Evolutionary conservation across 805 yeast species (phyloP).

Genomic region (Geotrichum ghanense): DNA sequence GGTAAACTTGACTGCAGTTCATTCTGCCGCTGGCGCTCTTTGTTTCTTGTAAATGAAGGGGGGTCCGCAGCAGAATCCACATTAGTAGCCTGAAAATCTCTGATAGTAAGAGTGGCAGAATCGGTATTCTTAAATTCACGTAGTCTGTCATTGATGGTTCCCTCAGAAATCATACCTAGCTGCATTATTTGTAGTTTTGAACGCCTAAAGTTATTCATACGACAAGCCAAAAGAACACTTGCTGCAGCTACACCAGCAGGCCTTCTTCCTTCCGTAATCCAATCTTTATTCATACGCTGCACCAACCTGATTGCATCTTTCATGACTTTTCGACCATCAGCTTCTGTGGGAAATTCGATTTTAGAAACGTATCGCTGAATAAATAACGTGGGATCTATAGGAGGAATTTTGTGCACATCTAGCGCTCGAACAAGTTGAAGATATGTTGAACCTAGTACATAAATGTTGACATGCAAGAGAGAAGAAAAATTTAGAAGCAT

Average conservation of each 20-base stretch:
- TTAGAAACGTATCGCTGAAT: slow-evolving; percentile 90
- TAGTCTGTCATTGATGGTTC: slow-evolving; percentile 80
- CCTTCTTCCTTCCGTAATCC: slow-evolving; percentile 94
- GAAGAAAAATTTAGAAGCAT: slow-evolving; percentile 95
- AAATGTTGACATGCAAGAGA: slow-evolving; percentile 79
- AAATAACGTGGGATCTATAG: slow-evolving; percentile 89
- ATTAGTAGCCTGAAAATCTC: slow-evolving; percentile 48
- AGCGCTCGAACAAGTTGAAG: slow-evolving; percentile 82
- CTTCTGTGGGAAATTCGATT: slow-evolving; percentile 63
- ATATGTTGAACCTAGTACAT: slow-evolving; percentile 92
- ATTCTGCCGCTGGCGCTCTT: slow-evolving; percentile 27
- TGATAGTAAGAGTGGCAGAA: slow-evolving; percentile 62
- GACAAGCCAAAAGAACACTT: slow-evolving; percentile 79
- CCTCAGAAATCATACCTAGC: slow-evolving; percentile 90
- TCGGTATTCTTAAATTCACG: slow-evolving; percentile 75
- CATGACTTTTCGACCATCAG: slow-evolving; percentile 49
- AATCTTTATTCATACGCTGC: slow-evolving; percentile 83
- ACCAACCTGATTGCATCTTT: slow-evolving; percentile 82
- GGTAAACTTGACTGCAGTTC: slow-evolving; percentile 26
- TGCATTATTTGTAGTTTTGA: slow-evolving; percentile 91
- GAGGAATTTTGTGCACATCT: slow-evolving; percentile 65
- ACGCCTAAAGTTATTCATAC: slow-evolving; percentile 92
- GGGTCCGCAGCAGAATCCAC: slow-evolving; percentile 47
- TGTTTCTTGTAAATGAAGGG: slow-evolving; percentile 63
- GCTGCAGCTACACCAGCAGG: slow-evolving; percentile 99